phyloP scores from a whole-genome alignment of 2,329 filamentous ascomycete genomes.

The Calonectria hongkongensis region DNA sequence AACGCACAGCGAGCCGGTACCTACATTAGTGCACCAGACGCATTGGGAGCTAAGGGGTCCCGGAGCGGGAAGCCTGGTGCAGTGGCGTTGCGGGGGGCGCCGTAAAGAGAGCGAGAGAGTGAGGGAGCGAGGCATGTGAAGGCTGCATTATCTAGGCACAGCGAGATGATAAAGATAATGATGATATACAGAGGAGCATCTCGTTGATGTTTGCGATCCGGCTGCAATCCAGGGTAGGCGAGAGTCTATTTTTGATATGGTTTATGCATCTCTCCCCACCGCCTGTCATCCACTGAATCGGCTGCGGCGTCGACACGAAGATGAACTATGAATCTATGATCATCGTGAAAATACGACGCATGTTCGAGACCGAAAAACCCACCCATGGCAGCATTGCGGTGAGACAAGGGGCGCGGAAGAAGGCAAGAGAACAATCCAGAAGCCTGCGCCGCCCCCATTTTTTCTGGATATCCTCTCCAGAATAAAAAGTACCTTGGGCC shows the following conservation, averaged over 20 bases:
- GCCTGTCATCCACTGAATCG: background rate
- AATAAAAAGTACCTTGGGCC: slow-evolving; percentile 14
- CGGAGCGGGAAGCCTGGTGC: slow-evolving; percentile 24
- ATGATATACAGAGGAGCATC: background rate
- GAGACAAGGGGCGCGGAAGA: slow-evolving; percentile 20
- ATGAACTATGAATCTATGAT: background rate
- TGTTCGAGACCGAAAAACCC: slow-evolving; percentile 14
- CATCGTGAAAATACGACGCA: background rate
- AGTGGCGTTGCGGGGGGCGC: slow-evolving; percentile 24
- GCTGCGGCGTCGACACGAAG: slow-evolving; percentile 3
- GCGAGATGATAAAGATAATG: too few relatives aligned
- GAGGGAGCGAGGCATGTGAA: slow-evolving; percentile 7
- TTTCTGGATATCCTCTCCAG: slow-evolving; percentile 7
- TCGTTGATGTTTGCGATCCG: slow-evolving; percentile 3
- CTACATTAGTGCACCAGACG: slow-evolving; percentile 50
- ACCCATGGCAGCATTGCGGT: background rate
- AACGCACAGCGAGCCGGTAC: slow-evolving; percentile 46
- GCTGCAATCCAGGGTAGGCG: slow-evolving; percentile 23
- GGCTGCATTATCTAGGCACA: slow-evolving; percentile 2
- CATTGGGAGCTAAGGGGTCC: slow-evolving; percentile 35
- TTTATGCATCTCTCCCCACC: slow-evolving; percentile 18
- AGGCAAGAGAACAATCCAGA: slow-evolving; percentile 18
- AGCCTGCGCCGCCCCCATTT: background rate
- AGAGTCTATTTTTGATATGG: slow-evolving; percentile 22
- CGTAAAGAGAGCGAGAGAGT: background rate